Percentiles rank a stretch among this genome's conserved stretches.
Conservation (phyloP, 2,329 filamentous ascomycete species). For the Talaromyces sp. region DNA sequence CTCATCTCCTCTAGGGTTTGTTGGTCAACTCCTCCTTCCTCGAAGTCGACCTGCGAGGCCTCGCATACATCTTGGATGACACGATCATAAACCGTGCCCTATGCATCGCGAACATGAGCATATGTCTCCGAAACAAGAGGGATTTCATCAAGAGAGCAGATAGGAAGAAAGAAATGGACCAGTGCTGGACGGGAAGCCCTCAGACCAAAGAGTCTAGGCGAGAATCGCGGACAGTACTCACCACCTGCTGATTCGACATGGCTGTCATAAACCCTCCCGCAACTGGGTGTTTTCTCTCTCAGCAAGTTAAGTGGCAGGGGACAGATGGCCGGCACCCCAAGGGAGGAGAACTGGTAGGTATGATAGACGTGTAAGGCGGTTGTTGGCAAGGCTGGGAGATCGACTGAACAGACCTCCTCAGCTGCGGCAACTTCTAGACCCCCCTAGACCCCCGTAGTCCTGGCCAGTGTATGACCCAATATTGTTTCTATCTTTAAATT, state of each 20-base stretch:
- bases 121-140: constrained; percentile 8
- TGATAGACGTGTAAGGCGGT: neutral
- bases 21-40: constrained; percentile 90
- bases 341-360: neutral
- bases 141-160: constrained; percentile 1
- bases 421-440: neutral
- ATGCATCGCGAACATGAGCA: constrained; percentile 23
- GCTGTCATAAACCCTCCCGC: constrained; percentile 11
- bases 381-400: neutral
- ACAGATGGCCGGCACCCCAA: neutral
- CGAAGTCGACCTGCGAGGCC: constrained; percentile 87
- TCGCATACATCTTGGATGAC: constrained; percentile 92
- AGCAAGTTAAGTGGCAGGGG: neutral
- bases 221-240: constrained; percentile 32
- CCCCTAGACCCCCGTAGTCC: neutral
- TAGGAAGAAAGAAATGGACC: constrained; percentile 4
- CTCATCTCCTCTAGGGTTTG: constrained; percentile 79
- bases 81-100: constrained; percentile 79
- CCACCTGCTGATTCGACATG: constrained; percentile 47
- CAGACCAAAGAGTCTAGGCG: constrained; percentile 10
- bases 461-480: neutral
- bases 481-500: neutral
- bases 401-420: neutral
- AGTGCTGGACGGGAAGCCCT: neutral
- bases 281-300: neutral